phyloP scores from a whole-genome alignment of 129 eudicot genomes.

The Escallonia rubra region DNA sequence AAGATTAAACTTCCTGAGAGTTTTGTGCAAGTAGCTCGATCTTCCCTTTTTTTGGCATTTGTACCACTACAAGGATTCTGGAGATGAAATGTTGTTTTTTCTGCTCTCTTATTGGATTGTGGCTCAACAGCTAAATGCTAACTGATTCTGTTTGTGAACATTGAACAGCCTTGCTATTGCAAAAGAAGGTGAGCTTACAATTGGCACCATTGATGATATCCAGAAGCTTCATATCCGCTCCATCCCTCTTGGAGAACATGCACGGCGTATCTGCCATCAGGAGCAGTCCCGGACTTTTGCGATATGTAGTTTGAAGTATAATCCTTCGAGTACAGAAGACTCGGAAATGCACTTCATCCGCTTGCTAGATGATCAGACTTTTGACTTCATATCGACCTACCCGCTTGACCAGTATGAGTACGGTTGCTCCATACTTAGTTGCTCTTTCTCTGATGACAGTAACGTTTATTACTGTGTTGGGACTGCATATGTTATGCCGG shows the following conservation, averaged over 20 bases:
- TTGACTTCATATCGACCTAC: slow-evolving; percentile 73
- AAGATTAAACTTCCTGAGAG: too few species aligned
- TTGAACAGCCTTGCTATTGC: slow-evolving; percentile 81
- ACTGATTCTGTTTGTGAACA: too few species aligned
- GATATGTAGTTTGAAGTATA: slow-evolving; percentile 73
- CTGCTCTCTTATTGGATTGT: too few species aligned
- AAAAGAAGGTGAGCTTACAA: slow-evolving; percentile 84
- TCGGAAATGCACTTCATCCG: slow-evolving; percentile 78
- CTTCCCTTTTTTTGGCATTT: too few species aligned
- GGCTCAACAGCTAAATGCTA: too few species aligned
- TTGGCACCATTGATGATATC: slow-evolving; percentile 90
- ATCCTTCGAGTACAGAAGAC: slow-evolving; percentile 66
- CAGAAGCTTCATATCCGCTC: slow-evolving; percentile 94
- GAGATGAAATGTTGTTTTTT: too few species aligned
- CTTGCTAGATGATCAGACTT: slow-evolving; percentile 81
- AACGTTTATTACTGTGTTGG: slow-evolving; percentile 89
- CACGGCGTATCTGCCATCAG: slow-evolving; percentile 91
- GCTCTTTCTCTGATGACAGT: slow-evolving; percentile 83
- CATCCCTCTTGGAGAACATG: slow-evolving; percentile 89
- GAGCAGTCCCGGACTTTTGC: slow-evolving; percentile 89
- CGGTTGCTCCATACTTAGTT: slow-evolving; percentile 76
- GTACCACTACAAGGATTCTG: too few species aligned
- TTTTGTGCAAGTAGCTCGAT: too few species aligned
- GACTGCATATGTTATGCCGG: slow-evolving; percentile 87
- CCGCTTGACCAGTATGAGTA: slow-evolving; percentile 74